Evolutionary conservation across 108 stramenopile species (phyloP), one percentile per base, ranked within the genome.

Genomic region (Thalassiosira profunda): DNA sequence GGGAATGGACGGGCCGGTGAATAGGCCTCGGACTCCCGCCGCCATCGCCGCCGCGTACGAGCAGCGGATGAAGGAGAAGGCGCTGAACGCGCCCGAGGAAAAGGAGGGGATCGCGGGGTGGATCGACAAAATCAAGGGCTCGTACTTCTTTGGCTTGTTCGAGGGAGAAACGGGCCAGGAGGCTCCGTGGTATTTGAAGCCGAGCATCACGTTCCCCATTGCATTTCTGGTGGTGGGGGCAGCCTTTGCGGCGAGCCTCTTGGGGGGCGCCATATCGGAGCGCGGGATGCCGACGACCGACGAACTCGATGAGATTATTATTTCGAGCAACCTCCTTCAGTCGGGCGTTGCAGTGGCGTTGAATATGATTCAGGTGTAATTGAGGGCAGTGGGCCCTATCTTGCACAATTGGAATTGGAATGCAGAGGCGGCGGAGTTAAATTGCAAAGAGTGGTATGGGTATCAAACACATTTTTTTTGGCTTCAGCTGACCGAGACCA

Each of bases 91-190:
- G 21, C 80, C 70, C 0, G 66, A 64, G 17, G 72, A 89, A 36
- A 78, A 77, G 63, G 88, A 90, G 70, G 92, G 92, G 0, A 53
- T 93, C 6, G 88, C 81, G 31, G 83, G 78, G 51, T 85, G 64
- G 18, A 73, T 94, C 43, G 87, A 86, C 28, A 90, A 86, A 81
- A 69, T 85, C 15, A 88, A 87, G 63, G 79, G 71, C 23, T 94
- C 88, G 36, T 97, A 97, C 65, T 93, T 97, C 70, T 97, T 96
- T 66, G 97, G 97, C 15, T 84, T 97, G 52, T 97, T 97, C 62
- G 97, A 96, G 71, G 89, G 90, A 26, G 93, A 96, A 72, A 94
- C 95, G 11, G 97, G 95, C 24, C 78, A 95, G 73, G 76, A 90
- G 66, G 89, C 96, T 1, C 97, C 97, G 23, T 97, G 97, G 97